A percentile compares a stretch with the other conserved stretches of the same genome.
These are phyloP conservation scores for Pyrus communis DNA, from an alignment of 306 rosid genomes.

Conservation along the genomic window DNA sequence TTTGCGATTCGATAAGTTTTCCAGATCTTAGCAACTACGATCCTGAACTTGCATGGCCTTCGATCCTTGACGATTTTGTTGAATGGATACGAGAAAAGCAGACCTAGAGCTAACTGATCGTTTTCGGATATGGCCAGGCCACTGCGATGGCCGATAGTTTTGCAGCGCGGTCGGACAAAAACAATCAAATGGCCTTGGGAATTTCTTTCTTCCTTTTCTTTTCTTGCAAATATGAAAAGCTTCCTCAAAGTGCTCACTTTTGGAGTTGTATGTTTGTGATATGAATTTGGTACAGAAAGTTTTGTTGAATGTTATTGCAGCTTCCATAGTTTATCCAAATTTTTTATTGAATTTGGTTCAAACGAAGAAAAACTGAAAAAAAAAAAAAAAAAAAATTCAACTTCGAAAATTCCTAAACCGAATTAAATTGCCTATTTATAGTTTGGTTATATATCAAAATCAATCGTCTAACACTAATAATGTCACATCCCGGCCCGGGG, in stretches of 20 bases:
- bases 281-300: constrained; percentile 19
- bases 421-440: no score
- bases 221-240: not conserved
- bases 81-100: constrained; percentile 74
- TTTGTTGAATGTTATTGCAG: constrained; percentile 7
- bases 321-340: not conserved
- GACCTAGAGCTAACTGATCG: constrained; percentile 16
- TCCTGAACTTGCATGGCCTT: constrained; percentile 92
- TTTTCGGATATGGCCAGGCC: constrained; percentile 4
- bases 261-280: constrained; percentile 15
- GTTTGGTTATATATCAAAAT: no score
- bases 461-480: not conserved
- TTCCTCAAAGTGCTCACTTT: not conserved
- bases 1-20: constrained; percentile 89
- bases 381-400: no score
- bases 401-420: no score
- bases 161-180: constrained; percentile 34
- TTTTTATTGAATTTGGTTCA: no score
- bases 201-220: constrained; percentile 1
- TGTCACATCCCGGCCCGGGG: no score
- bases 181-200: constrained; percentile 27
- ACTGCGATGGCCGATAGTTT: not conserved
- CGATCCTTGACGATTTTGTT: constrained; percentile 85
- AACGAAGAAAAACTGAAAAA: no score
- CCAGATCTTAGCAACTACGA: constrained; percentile 56